A percentile compares a stretch with the other conserved stretches of the same genome.
Evolutionary conservation across 2,329 filamentous ascomycete genomes (phyloP).

Genomic region (Aspergillus candidus): DNA sequence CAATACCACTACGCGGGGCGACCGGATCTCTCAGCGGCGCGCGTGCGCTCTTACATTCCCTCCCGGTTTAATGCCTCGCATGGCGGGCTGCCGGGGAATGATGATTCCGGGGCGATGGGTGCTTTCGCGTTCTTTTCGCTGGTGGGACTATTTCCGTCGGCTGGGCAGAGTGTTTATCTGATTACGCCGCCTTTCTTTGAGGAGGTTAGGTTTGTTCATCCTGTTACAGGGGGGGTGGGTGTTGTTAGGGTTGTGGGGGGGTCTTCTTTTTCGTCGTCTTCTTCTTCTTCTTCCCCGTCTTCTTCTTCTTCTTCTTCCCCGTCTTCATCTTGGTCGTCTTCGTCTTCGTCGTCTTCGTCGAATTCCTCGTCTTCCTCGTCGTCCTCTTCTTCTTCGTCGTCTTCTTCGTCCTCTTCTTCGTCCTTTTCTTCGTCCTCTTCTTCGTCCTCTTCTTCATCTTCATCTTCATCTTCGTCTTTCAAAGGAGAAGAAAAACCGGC

Average conservation of each 20-base stretch:
- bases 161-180: conserved; percentile 62
- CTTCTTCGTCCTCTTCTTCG: conserved; percentile 35
- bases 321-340: conserved; percentile 17
- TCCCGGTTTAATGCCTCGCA: conserved; percentile 52
- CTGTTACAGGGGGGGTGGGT: conserved; percentile 54
- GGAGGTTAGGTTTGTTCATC: conserved; percentile 52
- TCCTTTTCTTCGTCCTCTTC: conserved; percentile 31
- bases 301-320: conserved; percentile 45
- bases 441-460: conserved; percentile 38
- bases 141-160: conserved; percentile 64
- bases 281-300: no score
- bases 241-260: conserved; percentile 50
- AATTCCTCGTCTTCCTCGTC: no score
- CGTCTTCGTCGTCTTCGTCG: no score
- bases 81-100: conserved; percentile 60
- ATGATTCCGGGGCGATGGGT: conserved; percentile 65
- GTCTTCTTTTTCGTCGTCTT: conserved; percentile 47
- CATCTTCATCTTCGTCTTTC: conserved; percentile 35
- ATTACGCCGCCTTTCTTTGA: conserved; percentile 63
- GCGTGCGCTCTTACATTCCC: conserved; percentile 60
- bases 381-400: conserved; percentile 31
- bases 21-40: conserved; percentile 45
- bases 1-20: conserved; percentile 65
- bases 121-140: conserved; percentile 60
- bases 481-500: no score